A percentile compares a stretch with the other conserved stretches of the same genome.
phyloP scores from a whole-genome alignment of 2,329 filamentous ascomycete species.

The Aureobasidium zeae region DNA sequence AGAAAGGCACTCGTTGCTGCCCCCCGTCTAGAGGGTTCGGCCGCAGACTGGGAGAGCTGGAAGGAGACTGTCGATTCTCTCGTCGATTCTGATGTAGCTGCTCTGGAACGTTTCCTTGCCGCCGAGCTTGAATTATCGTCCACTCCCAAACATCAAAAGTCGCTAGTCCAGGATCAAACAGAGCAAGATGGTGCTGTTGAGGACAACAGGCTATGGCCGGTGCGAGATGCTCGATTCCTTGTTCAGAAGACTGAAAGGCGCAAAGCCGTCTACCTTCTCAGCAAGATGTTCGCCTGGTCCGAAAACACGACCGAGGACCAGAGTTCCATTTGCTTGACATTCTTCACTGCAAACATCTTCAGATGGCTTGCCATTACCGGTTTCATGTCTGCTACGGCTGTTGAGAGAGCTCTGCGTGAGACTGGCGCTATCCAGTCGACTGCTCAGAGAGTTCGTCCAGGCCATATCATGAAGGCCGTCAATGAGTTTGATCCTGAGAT shows the following conservation, averaged over 20 bases:
- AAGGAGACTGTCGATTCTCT: constrained; percentile 22
- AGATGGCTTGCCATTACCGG: constrained; percentile 53
- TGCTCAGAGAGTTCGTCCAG: constrained; percentile 36
- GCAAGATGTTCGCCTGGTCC: constrained; percentile 37
- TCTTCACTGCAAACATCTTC: constrained; percentile 45
- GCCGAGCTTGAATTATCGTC: constrained; percentile 20
- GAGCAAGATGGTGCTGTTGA: neutral
- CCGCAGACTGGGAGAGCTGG: constrained; percentile 23
- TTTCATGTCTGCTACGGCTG: constrained; percentile 36
- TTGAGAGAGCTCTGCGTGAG: constrained; percentile 33
- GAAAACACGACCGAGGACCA: constrained; percentile 15
- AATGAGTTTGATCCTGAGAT: constrained; percentile 59
- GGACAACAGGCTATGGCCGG: constrained; percentile 10
- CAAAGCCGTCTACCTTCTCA: constrained; percentile 50
- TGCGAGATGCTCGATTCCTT: constrained; percentile 26
- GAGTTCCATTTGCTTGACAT: constrained; percentile 31
- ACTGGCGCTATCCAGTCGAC: constrained; percentile 20
- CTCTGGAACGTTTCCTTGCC: constrained; percentile 25
- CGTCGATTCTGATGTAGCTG: constrained; percentile 20
- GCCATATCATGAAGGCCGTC: constrained; percentile 54
- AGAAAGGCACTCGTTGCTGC: constrained; percentile 24
- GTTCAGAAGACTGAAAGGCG: constrained; percentile 53
- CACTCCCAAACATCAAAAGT: constrained; percentile 1
- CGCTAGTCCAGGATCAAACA: neutral
- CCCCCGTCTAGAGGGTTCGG: neutral